A percentile compares a stretch with the other conserved stretches of the same genome.
Conservation (phyloP, 176 grass and related monocot genomes). For the Pharus latifolius region DNA sequence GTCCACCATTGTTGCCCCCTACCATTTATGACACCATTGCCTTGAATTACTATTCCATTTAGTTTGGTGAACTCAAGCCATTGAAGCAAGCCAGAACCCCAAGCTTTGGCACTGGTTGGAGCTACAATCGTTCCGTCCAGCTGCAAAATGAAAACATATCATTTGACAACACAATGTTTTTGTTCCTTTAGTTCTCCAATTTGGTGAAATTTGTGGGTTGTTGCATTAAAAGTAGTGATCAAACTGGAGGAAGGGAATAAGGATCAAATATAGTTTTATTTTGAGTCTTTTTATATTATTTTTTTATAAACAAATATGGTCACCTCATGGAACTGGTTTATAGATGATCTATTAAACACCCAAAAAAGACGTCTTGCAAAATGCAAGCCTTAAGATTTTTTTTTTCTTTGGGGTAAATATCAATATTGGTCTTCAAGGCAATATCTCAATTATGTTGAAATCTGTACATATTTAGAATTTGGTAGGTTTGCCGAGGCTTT, state of each 20-base stretch:
- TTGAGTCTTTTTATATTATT: not conserved
- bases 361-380: not conserved
- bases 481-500: not conserved
- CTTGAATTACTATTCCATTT: slow-evolving; percentile 79
- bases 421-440: not conserved
- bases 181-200: not conserved
- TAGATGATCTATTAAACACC: not conserved
- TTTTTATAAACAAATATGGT: not conserved
- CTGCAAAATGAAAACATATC: slow-evolving; percentile 27
- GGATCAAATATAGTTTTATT: too few relatives aligned
- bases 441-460: not conserved
- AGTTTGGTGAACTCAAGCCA: slow-evolving; percentile 97
- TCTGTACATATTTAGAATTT: not conserved
- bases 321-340: not conserved
- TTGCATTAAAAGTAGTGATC: not conserved
- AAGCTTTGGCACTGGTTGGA: slow-evolving; percentile 60
- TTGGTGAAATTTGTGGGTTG: not conserved
- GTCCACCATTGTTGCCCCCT: slow-evolving; percentile 89
- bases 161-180: slow-evolving; percentile 3
- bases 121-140: slow-evolving; percentile 81
- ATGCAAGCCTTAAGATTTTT: not conserved
- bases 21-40: slow-evolving; percentile 76
- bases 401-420: too few relatives aligned
- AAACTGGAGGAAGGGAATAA: slow-evolving; percentile 1
- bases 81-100: slow-evolving; percentile 75